Percentiles rank a stretch among this genome's conserved stretches.
phyloP scores from a whole-genome alignment of 108 stramenopile genomes.

The Nitzschia inconspicua region DNA sequence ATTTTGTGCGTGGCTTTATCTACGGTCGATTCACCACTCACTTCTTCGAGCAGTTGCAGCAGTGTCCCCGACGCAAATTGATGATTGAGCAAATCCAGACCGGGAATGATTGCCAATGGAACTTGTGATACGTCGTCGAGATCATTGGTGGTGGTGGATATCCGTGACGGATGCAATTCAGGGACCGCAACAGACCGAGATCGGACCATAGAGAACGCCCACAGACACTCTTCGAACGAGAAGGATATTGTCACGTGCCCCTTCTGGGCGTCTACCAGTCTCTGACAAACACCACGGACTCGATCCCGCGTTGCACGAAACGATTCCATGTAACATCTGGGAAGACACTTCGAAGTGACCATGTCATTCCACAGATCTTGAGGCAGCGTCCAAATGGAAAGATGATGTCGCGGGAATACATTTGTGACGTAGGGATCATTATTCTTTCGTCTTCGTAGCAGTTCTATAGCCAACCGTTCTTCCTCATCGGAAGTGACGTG shows the following conservation, averaged over 20 bases:
- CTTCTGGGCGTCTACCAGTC: no score
- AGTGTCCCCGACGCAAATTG: slow-evolving; percentile 8
- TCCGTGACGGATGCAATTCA: slow-evolving; percentile 9
- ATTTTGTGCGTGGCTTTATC: neutral
- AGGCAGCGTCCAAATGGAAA: slow-evolving; percentile 18
- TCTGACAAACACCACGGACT: slow-evolving; percentile 2
- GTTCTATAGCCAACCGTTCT: slow-evolving; percentile 7
- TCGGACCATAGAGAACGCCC: slow-evolving; percentile 30
- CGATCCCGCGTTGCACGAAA: slow-evolving; percentile 20
- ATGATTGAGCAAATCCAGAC: slow-evolving; percentile 32
- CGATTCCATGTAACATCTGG: slow-evolving; percentile 24
- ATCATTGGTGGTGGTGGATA: neutral
- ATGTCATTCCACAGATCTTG: neutral
- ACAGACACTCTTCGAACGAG: slow-evolving; percentile 11
- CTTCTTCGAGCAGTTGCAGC: slow-evolving; percentile 6
- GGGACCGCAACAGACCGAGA: slow-evolving; percentile 28
- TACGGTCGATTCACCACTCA: neutral
- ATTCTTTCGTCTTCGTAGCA: slow-evolving; percentile 3
- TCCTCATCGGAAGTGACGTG: slow-evolving; percentile 1
- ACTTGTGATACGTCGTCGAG: neutral
- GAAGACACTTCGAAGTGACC: neutral
- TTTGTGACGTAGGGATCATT: slow-evolving; percentile 16
- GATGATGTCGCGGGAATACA: slow-evolving; percentile 14
- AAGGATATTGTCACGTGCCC: neutral
- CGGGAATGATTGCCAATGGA: slow-evolving; percentile 31